Base-by-base conservation (phyloP, 495 filamentous ascomycete genomes). In the Penicillium crystallinum region DNA sequence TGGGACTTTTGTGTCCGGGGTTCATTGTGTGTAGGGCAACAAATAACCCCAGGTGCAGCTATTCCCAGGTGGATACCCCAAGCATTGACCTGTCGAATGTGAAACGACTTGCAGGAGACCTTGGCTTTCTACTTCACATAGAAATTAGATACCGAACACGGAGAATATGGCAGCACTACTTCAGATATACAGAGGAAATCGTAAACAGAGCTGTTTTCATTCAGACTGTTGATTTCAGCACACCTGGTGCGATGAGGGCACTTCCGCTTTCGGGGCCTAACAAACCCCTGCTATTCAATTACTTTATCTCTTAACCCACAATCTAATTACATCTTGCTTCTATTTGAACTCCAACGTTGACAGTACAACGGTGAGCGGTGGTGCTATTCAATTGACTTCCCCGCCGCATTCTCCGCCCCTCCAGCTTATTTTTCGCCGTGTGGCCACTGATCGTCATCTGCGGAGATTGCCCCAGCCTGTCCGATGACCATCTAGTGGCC, bases 321-420 rank as follows among this genome's bases (percentile, higher is more conserved):
- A 19, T 49, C 15, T 27, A 35, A 25, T 49, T 15, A 35, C 11
- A 38, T 29, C 29, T 49, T 39, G 46, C 34, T 15, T 18, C 22
- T 17, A 29, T 6, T 15, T n/a, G n/a, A 18, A 3, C 15, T 35
- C 0, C 5, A 36, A 17, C 34, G 46, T 39, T 49, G n/a, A n/a
- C n/a, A n/a, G n/a, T n/a, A n/a, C n/a, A n/a, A n/a, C n/a, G n/a
- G 47, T 33, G 40, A 3, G 12, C 19, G 19, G 33, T 22, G 22
- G n/a, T 35, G 9, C 14, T 33, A 11, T 25, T n/a, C 19, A 38
- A 38, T 48, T 48, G 48, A 40, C n/a, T n/a, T 29, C 53, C 51
- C 50, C 57, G 57, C 56, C 54, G 47, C 56, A 52, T 47, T 56
- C 40, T 58, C 60, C 59, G 45, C 62, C 58, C 58, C 61, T 58